Base-by-base conservation (phyloP, 768 basidiomycete species). In the Termitomyces sp. region DNA sequence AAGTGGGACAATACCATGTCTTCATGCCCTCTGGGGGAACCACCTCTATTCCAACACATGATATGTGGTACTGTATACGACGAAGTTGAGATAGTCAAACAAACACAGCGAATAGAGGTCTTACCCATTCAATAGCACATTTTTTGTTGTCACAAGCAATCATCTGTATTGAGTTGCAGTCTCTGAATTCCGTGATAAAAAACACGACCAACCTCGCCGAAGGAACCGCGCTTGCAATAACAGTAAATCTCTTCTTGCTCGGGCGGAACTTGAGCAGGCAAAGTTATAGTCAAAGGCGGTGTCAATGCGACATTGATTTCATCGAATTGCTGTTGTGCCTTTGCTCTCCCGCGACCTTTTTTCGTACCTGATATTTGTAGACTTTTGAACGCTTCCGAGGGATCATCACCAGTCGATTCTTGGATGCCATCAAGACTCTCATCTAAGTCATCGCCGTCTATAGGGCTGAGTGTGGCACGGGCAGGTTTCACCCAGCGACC, bases 91-190 rank as follows among this genome's bases (percentile, higher is more conserved):
- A 56, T 59, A 48, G 58, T 35, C 49, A 51, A 33, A 43, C 51
- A 43, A 36, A 22, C 22, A 33, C 5, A 49, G n/a, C 26, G 45
- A 20, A 38, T 22, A n/a, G 30, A 22, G 52, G 28, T 77, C 89
- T 68, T 65, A 89, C 93, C 93, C 93, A 96, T 85, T 94, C 90
- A 40, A 77, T 74, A 61, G 79, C 74, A 68, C 93, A 96, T 16
- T 77, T 73, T 44, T 76, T 72, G 61, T 81, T 80, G 67, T 96
- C 93, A 65, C 93, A 96, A 16, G 77, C 93, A 60, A 96, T 86
- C 93, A 96, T 94, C 88, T 90, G 59, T 26, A 50, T 46, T 62
- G 50, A 54, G 24, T 38, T 30, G 57, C 30, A 55, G 49, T 30
- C 48, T 50, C 38, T 35, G 22, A 54, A 36, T 36, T 57, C 53